Evolutionary conservation across 2,329 filamentous ascomycete genomes (phyloP).

Genomic region (Claviceps lovelessii): DNA sequence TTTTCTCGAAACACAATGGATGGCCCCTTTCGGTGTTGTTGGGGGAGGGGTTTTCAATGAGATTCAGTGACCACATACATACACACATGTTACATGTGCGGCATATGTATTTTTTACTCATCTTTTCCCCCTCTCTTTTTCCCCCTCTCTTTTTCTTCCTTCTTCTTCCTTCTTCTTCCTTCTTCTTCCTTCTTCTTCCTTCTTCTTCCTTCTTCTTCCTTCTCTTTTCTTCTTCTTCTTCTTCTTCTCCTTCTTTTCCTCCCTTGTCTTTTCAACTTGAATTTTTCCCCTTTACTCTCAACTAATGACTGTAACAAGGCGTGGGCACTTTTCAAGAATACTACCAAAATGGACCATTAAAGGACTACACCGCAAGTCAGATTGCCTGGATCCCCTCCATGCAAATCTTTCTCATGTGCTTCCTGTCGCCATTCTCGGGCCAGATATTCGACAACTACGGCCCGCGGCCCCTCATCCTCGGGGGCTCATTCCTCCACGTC

Average conservation of each 20-base stretch:
- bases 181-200: too few species aligned
- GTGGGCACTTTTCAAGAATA: constrained; percentile 44
- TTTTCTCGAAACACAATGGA: background rate
- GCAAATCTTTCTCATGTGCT: constrained; percentile 19
- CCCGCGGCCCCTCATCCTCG: constrained; percentile 37
- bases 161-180: background rate
- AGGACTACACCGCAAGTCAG: constrained; percentile 34
- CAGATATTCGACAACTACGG: constrained; percentile 47
- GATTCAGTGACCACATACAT: too few species aligned
- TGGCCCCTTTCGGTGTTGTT: background rate
- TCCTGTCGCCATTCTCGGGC: constrained; percentile 1
- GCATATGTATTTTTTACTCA: too few species aligned
- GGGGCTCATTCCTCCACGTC: constrained; percentile 40
- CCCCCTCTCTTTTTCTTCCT: too few species aligned
- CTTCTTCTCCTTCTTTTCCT: background rate
- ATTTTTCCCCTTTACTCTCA: too few species aligned
- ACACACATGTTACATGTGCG: too few species aligned
- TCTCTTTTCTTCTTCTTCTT: too few species aligned
- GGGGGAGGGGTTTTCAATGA: background rate
- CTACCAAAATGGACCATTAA: constrained; percentile 36
- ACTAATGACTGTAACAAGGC: constrained; percentile 6
- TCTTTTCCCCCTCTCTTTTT: background rate
- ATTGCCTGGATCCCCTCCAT: constrained; percentile 50
- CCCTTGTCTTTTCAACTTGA: too few species aligned
- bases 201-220: background rate